These are phyloP conservation scores for Yamadazyma blattariae DNA, from an alignment of 1,139 yeast species.

Conservation along the genomic window DNA sequence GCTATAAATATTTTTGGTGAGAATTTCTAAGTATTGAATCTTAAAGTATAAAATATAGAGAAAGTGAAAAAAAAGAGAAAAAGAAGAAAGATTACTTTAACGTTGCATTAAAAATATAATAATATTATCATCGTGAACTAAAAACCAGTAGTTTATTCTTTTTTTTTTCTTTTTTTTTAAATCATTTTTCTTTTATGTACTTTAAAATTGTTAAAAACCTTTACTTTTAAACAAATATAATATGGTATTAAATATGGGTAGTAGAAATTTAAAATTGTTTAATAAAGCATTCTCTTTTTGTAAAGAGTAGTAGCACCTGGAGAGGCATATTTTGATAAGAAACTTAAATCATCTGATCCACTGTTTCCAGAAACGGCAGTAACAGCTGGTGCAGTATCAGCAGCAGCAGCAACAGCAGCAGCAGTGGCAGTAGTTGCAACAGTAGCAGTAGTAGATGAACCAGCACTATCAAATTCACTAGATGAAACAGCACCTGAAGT, in stretches of 20 bases:
- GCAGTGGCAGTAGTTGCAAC: conserved; percentile 9
- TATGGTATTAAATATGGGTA: background rate
- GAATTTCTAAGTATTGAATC: no score
- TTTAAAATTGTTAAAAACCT: background rate
- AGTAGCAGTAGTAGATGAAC: conserved; percentile 13
- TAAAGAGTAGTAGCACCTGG: conserved; percentile 19
- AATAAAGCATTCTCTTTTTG: conserved; percentile 21
- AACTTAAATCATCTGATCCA: conserved; percentile 14
- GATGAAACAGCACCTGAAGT: conserved; percentile 21
- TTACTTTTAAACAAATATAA: background rate
- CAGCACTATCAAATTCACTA: conserved; percentile 10
- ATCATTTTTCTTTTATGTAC: background rate
- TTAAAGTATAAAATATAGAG: no score
- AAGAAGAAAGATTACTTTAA: no score
- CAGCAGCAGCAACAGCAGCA: conserved; percentile 12
- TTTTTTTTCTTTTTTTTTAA: background rate
- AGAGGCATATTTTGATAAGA: conserved; percentile 16
- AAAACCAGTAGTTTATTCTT: background rate
- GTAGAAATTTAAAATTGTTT: conserved; percentile 1
- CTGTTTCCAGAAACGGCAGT: conserved; percentile 17
- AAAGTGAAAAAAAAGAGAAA: no score
- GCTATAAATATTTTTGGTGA: no score
- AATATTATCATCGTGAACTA: background rate
- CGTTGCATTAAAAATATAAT: conserved; percentile 2
- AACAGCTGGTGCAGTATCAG: conserved; percentile 18